Evolutionary conservation across 1,139 yeast genomes (phyloP).

Genomic region (Diutina scorzettiae): DNA sequence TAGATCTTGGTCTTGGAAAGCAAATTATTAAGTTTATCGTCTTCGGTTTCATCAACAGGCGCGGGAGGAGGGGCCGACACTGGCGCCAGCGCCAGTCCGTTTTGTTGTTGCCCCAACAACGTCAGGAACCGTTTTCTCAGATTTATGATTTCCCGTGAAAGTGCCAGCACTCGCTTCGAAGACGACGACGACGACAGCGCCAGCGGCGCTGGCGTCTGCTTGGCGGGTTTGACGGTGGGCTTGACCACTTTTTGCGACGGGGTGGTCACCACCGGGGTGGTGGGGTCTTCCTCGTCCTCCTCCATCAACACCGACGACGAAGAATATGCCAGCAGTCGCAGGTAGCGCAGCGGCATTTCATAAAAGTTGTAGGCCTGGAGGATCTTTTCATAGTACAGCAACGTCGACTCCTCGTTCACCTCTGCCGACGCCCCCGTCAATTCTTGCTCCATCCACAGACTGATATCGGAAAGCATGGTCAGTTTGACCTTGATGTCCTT

Average conservation of each 20-base stretch:
- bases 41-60: slow-evolving; percentile 5
- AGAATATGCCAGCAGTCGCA: neutral
- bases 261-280: neutral
- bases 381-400: slow-evolving; percentile 25
- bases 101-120: slow-evolving; percentile 7
- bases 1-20: slow-evolving; percentile 22
- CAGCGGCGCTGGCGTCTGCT: slow-evolving; percentile 5
- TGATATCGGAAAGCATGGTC: slow-evolving; percentile 24
- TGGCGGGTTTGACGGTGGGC: slow-evolving; percentile 7
- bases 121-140: slow-evolving; percentile 7
- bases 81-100: neutral
- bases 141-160: slow-evolving; percentile 2
- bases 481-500: slow-evolving; percentile 24
- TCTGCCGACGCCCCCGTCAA: slow-evolving; percentile 8
- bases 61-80: slow-evolving; percentile 5
- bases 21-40: slow-evolving; percentile 15
- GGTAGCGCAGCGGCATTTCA: slow-evolving; percentile 14
- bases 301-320: neutral
- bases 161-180: slow-evolving; percentile 5
- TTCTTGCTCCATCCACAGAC: slow-evolving; percentile 21
- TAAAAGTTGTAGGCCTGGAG: slow-evolving; percentile 26
- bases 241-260: slow-evolving; percentile 3
- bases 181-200: neutral
- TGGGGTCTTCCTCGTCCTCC: slow-evolving; percentile 7
- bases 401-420: slow-evolving; percentile 19